Evolutionary conservation across 2,329 filamentous ascomycete genomes (phyloP).

Genomic region (Verticillium alfalfae): DNA sequence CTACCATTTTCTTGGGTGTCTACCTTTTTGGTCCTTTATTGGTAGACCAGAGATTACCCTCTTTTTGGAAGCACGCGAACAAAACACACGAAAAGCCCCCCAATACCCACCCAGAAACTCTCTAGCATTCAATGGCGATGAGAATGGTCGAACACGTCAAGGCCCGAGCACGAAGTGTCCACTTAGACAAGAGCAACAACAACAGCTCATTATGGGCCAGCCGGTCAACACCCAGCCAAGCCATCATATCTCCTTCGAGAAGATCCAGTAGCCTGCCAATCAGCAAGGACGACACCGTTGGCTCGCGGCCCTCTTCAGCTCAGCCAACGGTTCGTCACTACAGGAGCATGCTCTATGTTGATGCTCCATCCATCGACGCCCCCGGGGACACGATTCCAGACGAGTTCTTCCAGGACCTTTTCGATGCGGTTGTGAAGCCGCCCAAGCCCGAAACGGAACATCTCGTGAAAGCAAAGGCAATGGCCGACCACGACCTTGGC

Average conservation of each 20-base stretch:
- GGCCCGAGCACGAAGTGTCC: conserved; percentile 41
- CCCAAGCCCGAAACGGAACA: conserved; percentile 1
- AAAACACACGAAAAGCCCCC: conserved; percentile 13
- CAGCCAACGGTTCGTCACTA: conserved; percentile 25
- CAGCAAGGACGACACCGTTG: conserved; percentile 8
- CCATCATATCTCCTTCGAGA: conserved; percentile 4
- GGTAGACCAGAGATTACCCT: conserved; percentile 18
- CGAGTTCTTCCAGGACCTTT: conserved; percentile 33
- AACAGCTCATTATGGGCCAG: conserved; percentile 3
- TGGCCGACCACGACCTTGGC: not conserved
- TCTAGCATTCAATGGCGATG: conserved; percentile 28
- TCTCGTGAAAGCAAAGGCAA: not conserved
- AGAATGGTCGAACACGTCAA: conserved; percentile 37
- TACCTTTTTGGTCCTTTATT: conserved; percentile 26
- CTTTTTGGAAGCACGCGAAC: conserved; percentile 13
- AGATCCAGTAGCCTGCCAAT: conserved; percentile 27
- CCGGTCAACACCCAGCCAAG: not conserved
- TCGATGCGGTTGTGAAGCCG: not conserved
- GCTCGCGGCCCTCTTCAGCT: conserved; percentile 4
- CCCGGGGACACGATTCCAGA: conserved; percentile 39
- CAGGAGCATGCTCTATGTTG: conserved; percentile 50
- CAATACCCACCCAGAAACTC: conserved; percentile 21
- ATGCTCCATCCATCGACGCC: conserved; percentile 38
- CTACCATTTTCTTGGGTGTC: conserved; percentile 40
- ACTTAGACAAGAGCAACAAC: conserved; percentile 31